Evolutionary conservation across 495 filamentous ascomycete species (phyloP).

Genomic region (Tuber magnatum): DNA sequence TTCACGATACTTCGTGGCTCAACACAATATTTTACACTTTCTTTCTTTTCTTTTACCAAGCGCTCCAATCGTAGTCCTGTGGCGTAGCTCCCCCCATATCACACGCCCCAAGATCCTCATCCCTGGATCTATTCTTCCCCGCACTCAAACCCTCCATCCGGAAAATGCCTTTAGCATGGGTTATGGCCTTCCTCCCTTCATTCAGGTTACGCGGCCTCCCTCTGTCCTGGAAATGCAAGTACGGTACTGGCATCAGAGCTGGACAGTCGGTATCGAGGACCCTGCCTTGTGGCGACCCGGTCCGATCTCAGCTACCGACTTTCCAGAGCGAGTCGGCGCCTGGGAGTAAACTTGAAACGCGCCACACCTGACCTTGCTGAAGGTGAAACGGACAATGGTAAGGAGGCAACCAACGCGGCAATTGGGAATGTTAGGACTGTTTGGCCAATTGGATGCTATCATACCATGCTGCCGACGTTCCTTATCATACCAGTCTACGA

Average conservation of each 20-base stretch:
- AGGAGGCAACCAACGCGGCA: not conserved
- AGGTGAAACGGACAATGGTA: not conserved
- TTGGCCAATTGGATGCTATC: not conserved
- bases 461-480: not conserved
- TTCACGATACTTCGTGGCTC: not conserved
- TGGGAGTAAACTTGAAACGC: slow-evolving; percentile 1
- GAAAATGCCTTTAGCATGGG: not conserved
- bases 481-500: too few species aligned
- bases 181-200: not conserved
- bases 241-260: not conserved
- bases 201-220: not conserved
- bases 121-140: not conserved
- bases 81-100: not conserved
- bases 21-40: slow-evolving; percentile 2
- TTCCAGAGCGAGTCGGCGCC: not conserved
- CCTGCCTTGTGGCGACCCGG: not conserved
- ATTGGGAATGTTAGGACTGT: not conserved
- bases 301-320: not conserved
- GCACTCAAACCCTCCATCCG: not conserved
- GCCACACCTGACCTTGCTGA: not conserved
- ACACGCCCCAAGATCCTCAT: not conserved
- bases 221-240: not conserved
- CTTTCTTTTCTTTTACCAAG: too few species aligned
- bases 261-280: not conserved
- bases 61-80: not conserved